phyloP scores from a whole-genome alignment of 768 basidiomycete genomes.

The Collybia sordida region DNA sequence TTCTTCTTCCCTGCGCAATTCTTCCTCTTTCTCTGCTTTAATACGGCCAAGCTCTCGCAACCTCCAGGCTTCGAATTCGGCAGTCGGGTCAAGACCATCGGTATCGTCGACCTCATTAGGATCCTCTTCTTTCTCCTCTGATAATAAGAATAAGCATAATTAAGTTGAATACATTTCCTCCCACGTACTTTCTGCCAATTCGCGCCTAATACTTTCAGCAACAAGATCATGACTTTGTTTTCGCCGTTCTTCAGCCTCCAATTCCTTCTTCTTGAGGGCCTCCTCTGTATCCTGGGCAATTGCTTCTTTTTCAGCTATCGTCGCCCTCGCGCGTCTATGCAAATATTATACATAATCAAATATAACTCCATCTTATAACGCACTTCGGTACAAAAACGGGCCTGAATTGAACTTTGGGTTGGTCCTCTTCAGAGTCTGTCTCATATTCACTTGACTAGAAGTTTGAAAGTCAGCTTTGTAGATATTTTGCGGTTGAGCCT shows the following conservation, averaged over 20 bases:
- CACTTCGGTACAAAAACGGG: conserved; percentile 97
- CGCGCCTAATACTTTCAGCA: conserved; percentile 89
- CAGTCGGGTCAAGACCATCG: conserved; percentile 85
- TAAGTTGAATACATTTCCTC: neutral
- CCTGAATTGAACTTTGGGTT: conserved; percentile 75
- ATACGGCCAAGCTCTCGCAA: conserved; percentile 91
- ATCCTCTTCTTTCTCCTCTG: conserved; percentile 87
- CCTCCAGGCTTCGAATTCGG: conserved; percentile 96
- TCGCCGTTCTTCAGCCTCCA: conserved; percentile 78
- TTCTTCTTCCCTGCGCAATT: conserved; percentile 77
- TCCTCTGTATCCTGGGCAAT: conserved; percentile 78
- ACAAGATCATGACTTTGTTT: conserved; percentile 91
- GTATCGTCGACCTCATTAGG: conserved; percentile 93
- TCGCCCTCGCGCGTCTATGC: conserved; percentile 70
- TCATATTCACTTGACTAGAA: conserved; percentile 84
- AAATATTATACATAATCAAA: neutral
- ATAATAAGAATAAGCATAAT: conserved; percentile 2
- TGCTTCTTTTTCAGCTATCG: conserved; percentile 67
- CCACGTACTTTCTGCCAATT: conserved; percentile 84
- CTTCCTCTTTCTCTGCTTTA: conserved; percentile 91
- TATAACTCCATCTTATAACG: conserved; percentile 21
- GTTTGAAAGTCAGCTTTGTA: too few species aligned
- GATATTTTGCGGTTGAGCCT: neutral
- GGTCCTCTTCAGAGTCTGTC: conserved; percentile 74
- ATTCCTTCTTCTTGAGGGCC: conserved; percentile 61